Base-by-base conservation (phyloP, 1,139 yeast species). In the Nakaseomyces delphensis region DNA sequence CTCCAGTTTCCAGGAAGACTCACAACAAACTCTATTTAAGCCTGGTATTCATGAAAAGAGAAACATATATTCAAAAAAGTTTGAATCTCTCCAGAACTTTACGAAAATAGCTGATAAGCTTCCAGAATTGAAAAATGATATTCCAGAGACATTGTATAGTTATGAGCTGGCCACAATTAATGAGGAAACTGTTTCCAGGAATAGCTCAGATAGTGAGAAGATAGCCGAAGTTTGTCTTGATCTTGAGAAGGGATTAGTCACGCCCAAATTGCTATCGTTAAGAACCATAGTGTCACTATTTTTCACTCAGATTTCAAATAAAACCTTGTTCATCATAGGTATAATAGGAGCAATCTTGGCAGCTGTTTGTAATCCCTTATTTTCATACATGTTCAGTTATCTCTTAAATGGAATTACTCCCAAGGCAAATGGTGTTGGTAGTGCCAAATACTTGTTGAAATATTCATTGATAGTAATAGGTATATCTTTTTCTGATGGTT, bases 321-420 rank as follows among this genome's bases (percentile, higher is more conserved):
- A 71, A 44, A 19, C 44, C 2, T 39, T 68, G 1, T 55, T 83
- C 1, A 21, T 58, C 1, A 1, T 72, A 1, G 97, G 96, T 0
- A 43, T 83, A 1, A 0, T 71, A 0, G 51, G 71, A 4, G 68
- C 89, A 0, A 51, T 79, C 0, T 43, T 73, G 0, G 77, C 79
- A 47, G 91, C 95, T 9, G 71, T 71, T 0, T 62, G 75, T 1
- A 79, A 77, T 46, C 97, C 98, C 0, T 62, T 83, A 0, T 86
- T 91, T 50, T 83, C 96, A 0, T 87, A 63, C 55, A 74, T 83
- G 33, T 78, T 89, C 50, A 76, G 97, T 0, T 76, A 77, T 48
- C 64, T 89, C 5, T 64, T 89, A 19, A 59, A 71, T 19, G 79
- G 76, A 19, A 70, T 81, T 57, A 69, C 80, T 7, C 71, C 74